phyloP scores from a whole-genome alignment of 306 rosid genomes.

The Benincasa hispida region DNA sequence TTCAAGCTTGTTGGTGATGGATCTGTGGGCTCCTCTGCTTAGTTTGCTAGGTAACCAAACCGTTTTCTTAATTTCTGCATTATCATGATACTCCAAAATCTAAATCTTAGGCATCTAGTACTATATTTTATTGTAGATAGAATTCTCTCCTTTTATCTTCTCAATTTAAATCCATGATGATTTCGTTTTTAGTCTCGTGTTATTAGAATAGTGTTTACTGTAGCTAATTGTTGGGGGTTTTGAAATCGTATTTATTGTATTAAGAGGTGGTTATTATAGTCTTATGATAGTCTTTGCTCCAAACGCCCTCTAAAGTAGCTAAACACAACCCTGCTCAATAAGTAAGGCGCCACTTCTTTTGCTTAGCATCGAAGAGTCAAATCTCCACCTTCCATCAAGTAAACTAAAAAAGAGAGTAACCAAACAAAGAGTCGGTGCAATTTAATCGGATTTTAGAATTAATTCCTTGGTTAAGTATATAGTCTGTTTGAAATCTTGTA shows the following conservation, averaged over 20 bases:
- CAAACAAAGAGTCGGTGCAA: too few species aligned
- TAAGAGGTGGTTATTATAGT: too few species aligned
- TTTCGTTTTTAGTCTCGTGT: not conserved
- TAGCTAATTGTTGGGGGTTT: too few species aligned
- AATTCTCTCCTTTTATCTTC: not conserved
- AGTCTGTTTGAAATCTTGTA: not conserved
- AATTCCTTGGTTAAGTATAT: not conserved
- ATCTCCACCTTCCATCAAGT: too few species aligned
- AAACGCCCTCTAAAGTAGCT: too few species aligned
- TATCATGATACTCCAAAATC: not conserved
- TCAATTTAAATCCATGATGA: not conserved
- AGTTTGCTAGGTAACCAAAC: not conserved
- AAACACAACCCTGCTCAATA: too few species aligned
- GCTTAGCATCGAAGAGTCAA: too few species aligned
- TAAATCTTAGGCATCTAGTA: not conserved
- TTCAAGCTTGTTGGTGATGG: conserved; percentile 49
- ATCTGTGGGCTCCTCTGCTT: not conserved
- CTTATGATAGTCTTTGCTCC: too few species aligned
- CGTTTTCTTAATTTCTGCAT: not conserved
- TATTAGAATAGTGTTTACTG: not conserved
- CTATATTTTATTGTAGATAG: not conserved
- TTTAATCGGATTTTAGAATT: not conserved
- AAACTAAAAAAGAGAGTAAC: too few species aligned
- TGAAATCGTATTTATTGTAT: too few species aligned
- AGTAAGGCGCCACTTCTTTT: too few species aligned